These are phyloP conservation scores for Letharia columbiana DNA, from an alignment of 495 filamentous ascomycete species.

Conservation along the genomic window DNA sequence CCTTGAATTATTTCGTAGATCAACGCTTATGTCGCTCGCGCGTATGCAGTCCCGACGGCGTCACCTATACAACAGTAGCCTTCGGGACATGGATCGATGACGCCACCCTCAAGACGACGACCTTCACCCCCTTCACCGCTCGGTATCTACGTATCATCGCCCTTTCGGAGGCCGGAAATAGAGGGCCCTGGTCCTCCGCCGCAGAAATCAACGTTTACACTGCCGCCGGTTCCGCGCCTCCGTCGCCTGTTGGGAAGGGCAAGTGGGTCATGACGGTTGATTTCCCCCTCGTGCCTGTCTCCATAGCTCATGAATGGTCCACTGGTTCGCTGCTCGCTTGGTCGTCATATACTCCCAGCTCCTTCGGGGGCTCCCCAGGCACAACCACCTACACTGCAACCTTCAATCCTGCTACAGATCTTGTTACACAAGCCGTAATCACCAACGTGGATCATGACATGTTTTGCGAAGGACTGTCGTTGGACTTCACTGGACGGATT, in stretches of 20 bases:
- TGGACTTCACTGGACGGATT: slow-evolving; percentile 41
- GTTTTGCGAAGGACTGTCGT: slow-evolving; percentile 53
- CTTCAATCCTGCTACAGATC: slow-evolving; percentile 30
- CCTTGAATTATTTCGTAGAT: no score
- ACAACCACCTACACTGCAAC: slow-evolving; percentile 37
- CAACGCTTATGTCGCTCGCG: slow-evolving; percentile 1
- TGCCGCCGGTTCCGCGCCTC: slow-evolving; percentile 8
- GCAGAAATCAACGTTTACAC: slow-evolving; percentile 27
- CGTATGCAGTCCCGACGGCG: slow-evolving; percentile 31
- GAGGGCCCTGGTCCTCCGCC: slow-evolving; percentile 33
- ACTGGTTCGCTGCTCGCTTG: slow-evolving; percentile 37
- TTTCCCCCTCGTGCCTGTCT: slow-evolving; percentile 44
- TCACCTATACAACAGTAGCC: slow-evolving; percentile 33
- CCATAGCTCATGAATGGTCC: slow-evolving; percentile 31
- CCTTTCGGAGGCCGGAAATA: slow-evolving; percentile 33
- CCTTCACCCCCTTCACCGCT: slow-evolving; percentile 32
- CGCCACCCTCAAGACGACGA: slow-evolving; percentile 33
- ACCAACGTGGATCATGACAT: slow-evolving; percentile 47
- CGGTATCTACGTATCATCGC: slow-evolving; percentile 33
- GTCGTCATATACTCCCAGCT: slow-evolving; percentile 34
- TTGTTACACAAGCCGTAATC: slow-evolving; percentile 32
- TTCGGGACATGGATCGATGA: slow-evolving; percentile 39
- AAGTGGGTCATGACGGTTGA: slow-evolving; percentile 44
- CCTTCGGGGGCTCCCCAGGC: slow-evolving; percentile 31
- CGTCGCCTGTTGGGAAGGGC: slow-evolving; percentile 18